phyloP scores from a whole-genome alignment of 148 eudicot genomes.

The Vaccinium darrowii region DNA sequence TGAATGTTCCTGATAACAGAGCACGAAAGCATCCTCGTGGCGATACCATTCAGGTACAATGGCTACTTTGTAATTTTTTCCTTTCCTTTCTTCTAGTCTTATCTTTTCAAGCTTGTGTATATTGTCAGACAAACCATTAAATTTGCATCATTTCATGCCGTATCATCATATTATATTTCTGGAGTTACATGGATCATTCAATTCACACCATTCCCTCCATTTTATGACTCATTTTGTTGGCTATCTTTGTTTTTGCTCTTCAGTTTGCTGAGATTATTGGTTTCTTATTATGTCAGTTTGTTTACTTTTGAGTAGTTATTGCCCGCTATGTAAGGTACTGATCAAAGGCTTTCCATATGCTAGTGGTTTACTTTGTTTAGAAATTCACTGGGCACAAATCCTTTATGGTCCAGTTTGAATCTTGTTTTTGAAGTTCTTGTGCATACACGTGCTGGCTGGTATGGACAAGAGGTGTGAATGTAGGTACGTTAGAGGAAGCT shows the following conservation, averaged over 20 bases:
- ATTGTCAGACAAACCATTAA: neutral
- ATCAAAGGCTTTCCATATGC: neutral
- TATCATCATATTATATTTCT: neutral
- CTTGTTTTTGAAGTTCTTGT: constrained; percentile 1
- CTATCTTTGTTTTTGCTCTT: neutral
- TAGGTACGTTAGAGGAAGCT: neutral
- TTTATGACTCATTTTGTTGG: neutral
- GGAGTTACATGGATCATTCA: neutral
- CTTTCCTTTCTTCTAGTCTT: neutral
- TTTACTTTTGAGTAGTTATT: neutral
- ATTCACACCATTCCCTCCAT: neutral
- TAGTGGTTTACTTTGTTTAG: constrained; percentile 5
- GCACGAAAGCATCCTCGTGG: constrained; percentile 47
- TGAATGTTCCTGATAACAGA: constrained; percentile 59
- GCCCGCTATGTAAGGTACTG: neutral
- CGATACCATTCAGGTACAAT: constrained; percentile 49
- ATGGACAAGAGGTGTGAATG: neutral
- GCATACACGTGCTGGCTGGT: neutral
- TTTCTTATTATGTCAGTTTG: neutral
- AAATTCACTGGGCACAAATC: neutral
- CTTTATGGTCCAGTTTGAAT: neutral
- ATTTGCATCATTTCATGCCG: neutral
- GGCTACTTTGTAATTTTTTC: neutral
- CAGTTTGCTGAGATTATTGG: neutral
- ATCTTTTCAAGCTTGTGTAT: neutral